These are phyloP conservation scores for Mycena rosella DNA, from an alignment of 768 basidiomycete species.

Conservation along the genomic window DNA sequence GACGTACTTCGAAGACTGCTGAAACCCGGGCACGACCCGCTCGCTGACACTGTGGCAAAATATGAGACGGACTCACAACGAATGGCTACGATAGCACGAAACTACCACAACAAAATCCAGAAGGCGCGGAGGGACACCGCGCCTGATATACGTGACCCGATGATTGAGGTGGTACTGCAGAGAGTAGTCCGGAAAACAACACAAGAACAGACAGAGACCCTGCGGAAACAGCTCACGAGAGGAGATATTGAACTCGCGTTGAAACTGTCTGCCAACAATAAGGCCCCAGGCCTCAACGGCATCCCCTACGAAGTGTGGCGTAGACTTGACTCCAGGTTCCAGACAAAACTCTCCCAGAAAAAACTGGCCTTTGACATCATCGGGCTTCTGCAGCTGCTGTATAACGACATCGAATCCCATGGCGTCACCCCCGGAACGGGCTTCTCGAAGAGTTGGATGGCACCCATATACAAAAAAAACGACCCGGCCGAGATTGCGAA, in stretches of 20 bases:
- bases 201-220: neutral
- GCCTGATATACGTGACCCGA: neutral
- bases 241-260: too few species aligned
- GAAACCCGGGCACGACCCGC: neutral
- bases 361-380: slow-evolving; percentile 2
- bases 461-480: slow-evolving; percentile 15
- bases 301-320: too few species aligned
- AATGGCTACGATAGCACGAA: neutral
- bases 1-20: neutral
- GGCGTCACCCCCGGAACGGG: neutral
- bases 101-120: too few species aligned
- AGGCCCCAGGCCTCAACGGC: slow-evolving; percentile 4
- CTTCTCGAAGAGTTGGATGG: slow-evolving; percentile 8
- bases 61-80: neutral
- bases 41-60: neutral
- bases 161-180: neutral
- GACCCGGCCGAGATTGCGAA: too few species aligned
- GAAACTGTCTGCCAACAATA: too few species aligned
- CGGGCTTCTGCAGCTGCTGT: neutral
- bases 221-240: too few species aligned
- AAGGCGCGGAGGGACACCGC: neutral
- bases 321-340: neutral
- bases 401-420: neutral
- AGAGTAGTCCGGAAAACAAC: neutral
- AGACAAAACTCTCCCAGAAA: neutral